Conservation (phyloP, 192 early-diverging fungal genomes). For the Obelidium mucronatum region DNA sequence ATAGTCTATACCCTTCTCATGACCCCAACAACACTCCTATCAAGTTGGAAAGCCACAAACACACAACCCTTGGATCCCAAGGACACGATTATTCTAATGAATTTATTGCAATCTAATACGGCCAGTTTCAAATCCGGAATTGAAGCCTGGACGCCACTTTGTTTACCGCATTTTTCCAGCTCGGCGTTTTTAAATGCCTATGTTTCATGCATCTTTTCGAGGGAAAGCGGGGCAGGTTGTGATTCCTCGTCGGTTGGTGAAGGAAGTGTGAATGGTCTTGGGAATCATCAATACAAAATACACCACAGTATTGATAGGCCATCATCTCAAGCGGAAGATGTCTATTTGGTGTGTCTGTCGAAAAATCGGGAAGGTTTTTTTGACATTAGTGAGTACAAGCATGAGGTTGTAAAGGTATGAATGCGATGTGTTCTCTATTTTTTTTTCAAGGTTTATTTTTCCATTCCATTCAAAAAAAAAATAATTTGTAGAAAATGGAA, state of each 20-base stretch:
- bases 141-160: slow-evolving; percentile 95
- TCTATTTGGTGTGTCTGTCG: slow-evolving; percentile 77
- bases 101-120: slow-evolving; percentile 76
- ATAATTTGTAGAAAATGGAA: not conserved
- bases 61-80: slow-evolving; percentile 80
- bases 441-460: slow-evolving; percentile 1
- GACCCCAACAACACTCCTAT: slow-evolving; percentile 78
- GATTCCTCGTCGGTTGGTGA: not conserved
- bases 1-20: slow-evolving; percentile 60
- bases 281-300: not conserved
- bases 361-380: slow-evolving; percentile 87
- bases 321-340: too few relatives aligned
- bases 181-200: slow-evolving; percentile 90
- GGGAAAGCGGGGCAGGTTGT: not conserved
- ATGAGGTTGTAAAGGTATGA: slow-evolving; percentile 67
- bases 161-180: slow-evolving; percentile 87
- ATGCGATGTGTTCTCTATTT: not conserved
- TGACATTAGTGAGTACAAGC: slow-evolving; percentile 74
- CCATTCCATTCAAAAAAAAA: slow-evolving; percentile 1
- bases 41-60: slow-evolving; percentile 62
- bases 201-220: slow-evolving; percentile 75
- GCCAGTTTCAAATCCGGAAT: slow-evolving; percentile 69
- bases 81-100: slow-evolving; percentile 85
- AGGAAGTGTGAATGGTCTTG: not conserved
- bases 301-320: too few relatives aligned